Conservation (phyloP, 2,329 filamentous ascomycete genomes). For the Capronia epimyces region DNA sequence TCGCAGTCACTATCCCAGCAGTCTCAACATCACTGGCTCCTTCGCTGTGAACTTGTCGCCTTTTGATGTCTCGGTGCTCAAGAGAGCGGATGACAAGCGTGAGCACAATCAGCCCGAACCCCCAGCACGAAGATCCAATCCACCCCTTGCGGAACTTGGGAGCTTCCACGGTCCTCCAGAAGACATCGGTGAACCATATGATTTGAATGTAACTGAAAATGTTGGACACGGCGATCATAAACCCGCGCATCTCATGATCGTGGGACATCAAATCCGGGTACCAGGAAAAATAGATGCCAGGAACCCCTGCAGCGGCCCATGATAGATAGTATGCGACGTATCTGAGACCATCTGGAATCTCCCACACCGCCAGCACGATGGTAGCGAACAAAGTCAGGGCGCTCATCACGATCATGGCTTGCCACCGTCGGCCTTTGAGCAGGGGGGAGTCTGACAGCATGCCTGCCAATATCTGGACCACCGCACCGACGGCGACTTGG, state of each 20-base stretch:
- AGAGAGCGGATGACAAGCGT: neutral
- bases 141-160: conserved; percentile 5
- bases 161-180: conserved; percentile 15
- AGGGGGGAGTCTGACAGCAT: conserved; percentile 19
- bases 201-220: conserved; percentile 20
- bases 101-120: conserved; percentile 1
- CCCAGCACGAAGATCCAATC: neutral
- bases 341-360: conserved; percentile 28
- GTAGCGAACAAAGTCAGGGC: conserved; percentile 33
- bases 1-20: neutral
- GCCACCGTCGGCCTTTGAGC: conserved; percentile 14
- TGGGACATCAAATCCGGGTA: conserved; percentile 18
- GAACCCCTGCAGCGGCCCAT: conserved; percentile 8
- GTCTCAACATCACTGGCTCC: neutral
- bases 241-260: conserved; percentile 20
- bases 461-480: conserved; percentile 27
- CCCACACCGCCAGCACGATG: conserved; percentile 31
- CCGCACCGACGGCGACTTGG: conserved; percentile 42
- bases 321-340: conserved; percentile 14
- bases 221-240: conserved; percentile 16
- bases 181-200: conserved; percentile 15
- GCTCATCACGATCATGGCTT: conserved; percentile 32
- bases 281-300: conserved; percentile 19
- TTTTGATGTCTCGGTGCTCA: neutral
- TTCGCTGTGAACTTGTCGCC: neutral